A percentile compares a stretch with the other conserved stretches of the same genome.
phyloP scores from a whole-genome alignment of 345 rosid species.

The Brassica carinata region DNA sequence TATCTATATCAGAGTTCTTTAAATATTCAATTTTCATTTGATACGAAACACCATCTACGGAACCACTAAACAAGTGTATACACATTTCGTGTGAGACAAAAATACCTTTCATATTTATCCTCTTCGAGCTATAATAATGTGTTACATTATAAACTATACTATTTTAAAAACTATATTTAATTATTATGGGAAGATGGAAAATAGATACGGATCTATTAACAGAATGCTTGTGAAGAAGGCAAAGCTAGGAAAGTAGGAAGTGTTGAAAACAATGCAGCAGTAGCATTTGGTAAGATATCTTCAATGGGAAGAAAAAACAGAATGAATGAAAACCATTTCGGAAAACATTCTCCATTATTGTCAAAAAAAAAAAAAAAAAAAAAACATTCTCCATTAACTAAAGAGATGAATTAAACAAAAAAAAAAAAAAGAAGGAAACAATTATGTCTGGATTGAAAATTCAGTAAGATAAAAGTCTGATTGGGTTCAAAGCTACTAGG shows the following conservation, averaged over 20 bases:
- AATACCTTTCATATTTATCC: conserved; percentile 27
- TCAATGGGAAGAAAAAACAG: not conserved
- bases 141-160: not conserved
- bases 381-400: not conserved
- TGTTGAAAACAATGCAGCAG: conserved; percentile 31
- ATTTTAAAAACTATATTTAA: not conserved
- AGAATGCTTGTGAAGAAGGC: conserved; percentile 37
- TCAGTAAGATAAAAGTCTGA: not conserved
- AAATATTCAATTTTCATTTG: not conserved
- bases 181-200: not conserved
- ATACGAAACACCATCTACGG: not conserved
- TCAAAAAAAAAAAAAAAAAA: too few relatives aligned
- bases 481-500: not conserved
- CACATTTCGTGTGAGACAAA: conserved; percentile 23
- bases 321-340: conserved; percentile 1
- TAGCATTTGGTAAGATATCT: conserved; percentile 19
- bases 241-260: conserved; percentile 3
- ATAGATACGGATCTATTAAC: not conserved
- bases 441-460: not conserved
- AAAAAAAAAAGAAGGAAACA: not conserved
- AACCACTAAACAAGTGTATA: conserved; percentile 25
- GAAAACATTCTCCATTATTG: conserved; percentile 33
- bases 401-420: conserved; percentile 1
- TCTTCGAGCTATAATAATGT: conserved; percentile 7
- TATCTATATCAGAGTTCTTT: not conserved